A percentile compares a stretch with the other conserved stretches of the same genome.
phyloP scores from a whole-genome alignment of 768 basidiomycete species.

The Russula sp. region DNA sequence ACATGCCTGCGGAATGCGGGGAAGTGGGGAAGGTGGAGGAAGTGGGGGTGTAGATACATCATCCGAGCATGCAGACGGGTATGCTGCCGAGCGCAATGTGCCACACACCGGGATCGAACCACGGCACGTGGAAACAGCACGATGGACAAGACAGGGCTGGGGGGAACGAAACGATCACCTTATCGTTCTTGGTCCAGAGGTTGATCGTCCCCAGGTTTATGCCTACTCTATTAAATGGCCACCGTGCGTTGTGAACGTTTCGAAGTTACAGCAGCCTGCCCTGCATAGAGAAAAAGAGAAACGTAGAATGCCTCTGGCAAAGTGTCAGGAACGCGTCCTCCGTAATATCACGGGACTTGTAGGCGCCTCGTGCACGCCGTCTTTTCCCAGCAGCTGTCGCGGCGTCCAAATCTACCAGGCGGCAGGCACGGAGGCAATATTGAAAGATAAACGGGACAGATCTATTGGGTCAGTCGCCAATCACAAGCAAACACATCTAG shows the following conservation, averaged over 20 bases:
- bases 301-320: constrained; percentile 9
- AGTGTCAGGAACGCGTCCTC: constrained; percentile 11
- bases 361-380: constrained; percentile 14
- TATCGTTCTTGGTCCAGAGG: constrained; percentile 1
- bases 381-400: not conserved
- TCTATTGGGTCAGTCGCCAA: not conserved
- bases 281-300: too few relatives aligned
- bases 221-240: not conserved
- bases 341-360: constrained; percentile 18
- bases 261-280: not conserved
- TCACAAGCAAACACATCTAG: constrained; percentile 1
- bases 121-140: not conserved
- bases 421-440: not conserved
- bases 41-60: constrained; percentile 6
- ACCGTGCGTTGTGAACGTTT: constrained; percentile 1
- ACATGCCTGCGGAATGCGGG: constrained; percentile 8
- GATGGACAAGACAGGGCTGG: constrained; percentile 3
- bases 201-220: constrained; percentile 1
- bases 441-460: not conserved
- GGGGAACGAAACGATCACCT: constrained; percentile 8
- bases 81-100: constrained; percentile 2
- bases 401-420: not conserved
- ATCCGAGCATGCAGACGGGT: constrained; percentile 1
- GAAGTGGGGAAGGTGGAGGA: constrained; percentile 17
- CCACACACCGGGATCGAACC: not conserved